These are phyloP conservation scores for Centaurea solstitialis DNA, from an alignment of 129 eudicot species.

Conservation along the genomic window DNA sequence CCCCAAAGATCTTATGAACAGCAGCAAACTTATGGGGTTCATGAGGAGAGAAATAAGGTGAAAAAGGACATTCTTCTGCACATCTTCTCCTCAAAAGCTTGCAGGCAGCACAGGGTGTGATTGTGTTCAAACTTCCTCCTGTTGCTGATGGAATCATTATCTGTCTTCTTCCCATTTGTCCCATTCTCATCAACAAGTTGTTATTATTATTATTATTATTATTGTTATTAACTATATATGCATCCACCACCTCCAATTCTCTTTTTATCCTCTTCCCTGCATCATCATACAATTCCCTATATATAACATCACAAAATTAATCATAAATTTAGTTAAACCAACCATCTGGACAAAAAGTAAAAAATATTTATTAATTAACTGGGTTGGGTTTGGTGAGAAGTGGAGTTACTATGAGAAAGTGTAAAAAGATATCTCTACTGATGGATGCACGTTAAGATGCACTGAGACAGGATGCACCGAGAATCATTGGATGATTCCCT, in stretches of 20 bases:
- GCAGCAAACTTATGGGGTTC: slow-evolving; percentile 80
- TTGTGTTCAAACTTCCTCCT: slow-evolving; percentile 47
- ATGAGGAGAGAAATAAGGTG: slow-evolving; percentile 75
- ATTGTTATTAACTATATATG: slow-evolving; percentile 6
- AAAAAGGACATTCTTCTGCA: slow-evolving; percentile 78
- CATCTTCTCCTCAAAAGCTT: slow-evolving; percentile 67
- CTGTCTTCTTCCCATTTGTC: slow-evolving; percentile 48
- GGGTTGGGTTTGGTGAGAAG: not conserved
- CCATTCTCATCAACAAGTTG: not conserved
- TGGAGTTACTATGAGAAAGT: too few relatives aligned
- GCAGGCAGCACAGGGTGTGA: slow-evolving; percentile 76
- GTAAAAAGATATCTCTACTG: too few relatives aligned
- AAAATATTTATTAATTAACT: not conserved
- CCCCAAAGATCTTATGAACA: slow-evolving; percentile 76
- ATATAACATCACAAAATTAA: not conserved
- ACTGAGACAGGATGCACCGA: too few relatives aligned
- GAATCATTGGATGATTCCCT: too few relatives aligned
- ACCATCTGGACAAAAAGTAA: too few relatives aligned
- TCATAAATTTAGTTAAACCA: not conserved
- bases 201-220: slow-evolving; percentile 1
- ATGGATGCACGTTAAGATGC: too few relatives aligned
- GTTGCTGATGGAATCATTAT: slow-evolving; percentile 30
- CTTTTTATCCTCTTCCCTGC: slow-evolving; percentile 50
- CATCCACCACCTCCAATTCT: slow-evolving; percentile 33
- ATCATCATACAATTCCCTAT: slow-evolving; percentile 50